Base-by-base conservation (phyloP, 768 basidiomycete species). In the Rhizopogon rudus region DNA sequence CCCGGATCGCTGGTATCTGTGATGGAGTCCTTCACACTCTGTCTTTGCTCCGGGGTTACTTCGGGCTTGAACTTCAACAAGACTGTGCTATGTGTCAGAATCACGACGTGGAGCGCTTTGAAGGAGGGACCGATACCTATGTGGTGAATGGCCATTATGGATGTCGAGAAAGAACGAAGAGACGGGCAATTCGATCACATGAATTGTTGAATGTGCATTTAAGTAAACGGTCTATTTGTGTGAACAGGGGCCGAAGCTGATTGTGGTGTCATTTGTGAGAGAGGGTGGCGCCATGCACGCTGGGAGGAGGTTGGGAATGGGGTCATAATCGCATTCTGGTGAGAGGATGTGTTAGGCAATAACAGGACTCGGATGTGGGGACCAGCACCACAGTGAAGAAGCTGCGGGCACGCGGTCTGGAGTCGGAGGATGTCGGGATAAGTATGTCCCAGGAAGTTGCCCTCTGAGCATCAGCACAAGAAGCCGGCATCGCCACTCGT, bases 1-100 rank as follows among this genome's bases (percentile, higher is more conserved):
- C 31, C 29, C 50, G 52, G 33, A 69, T 63, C 22, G 53, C 40
- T 3, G 66, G 65, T 41, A 67, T 58, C 59, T 41, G 44, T 0
- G 58, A 64, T 29, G 28, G 35, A 28, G 20, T 17, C 14, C 33
- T 37, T 56, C 43, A 64, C 13, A 5, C 55, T 54, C 22, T 54
- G 40, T 2, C 14, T 49, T 22, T 59, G 63, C 13, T 49, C 52
- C 3, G 53, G 55, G 0, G 57, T 22, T 9, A 45, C 37, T 28
- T 59, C 62, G 20, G 41, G 58, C 46, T 61, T 69, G 57, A 55
- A 67, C 37, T 61, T 67, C 52, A 53, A 54, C 31, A 67, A 28
- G 40, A 69, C 67, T 51, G 40, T 28, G 7, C 12, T 48, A 31
- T 50, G 17, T 9, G 22, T 41, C 29, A 44, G 39, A 29, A 35